Evolutionary conservation across 441 rosid species (phyloP).

Genomic region (Gossypium gossypioides): DNA sequence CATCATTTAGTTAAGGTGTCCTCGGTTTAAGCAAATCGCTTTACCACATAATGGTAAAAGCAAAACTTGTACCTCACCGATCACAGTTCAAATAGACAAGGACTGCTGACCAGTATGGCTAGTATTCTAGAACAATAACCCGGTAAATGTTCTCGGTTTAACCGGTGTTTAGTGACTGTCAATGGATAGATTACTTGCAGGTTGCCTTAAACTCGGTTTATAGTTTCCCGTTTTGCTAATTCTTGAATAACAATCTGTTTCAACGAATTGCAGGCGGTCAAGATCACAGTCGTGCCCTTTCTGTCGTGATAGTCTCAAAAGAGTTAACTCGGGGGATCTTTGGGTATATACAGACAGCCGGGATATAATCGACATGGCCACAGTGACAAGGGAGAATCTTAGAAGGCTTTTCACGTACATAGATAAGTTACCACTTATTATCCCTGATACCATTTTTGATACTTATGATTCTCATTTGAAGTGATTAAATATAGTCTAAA

Average conservation of each 20-base stretch:
- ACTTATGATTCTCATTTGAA: slow-evolving; percentile 44
- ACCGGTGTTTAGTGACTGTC: too few species aligned
- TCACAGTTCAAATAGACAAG: not conserved
- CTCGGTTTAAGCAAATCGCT: not conserved
- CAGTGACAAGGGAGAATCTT: slow-evolving; percentile 46
- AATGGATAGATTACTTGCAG: too few species aligned
- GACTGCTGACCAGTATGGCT: not conserved
- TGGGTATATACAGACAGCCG: slow-evolving; percentile 44
- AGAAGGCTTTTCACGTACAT: slow-evolving; percentile 45
- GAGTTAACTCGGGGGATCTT: slow-evolving; percentile 56
- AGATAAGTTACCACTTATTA: slow-evolving; percentile 47
- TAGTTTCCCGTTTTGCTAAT: not conserved
- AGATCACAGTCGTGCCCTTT: slow-evolving; percentile 63
- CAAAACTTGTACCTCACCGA: not conserved
- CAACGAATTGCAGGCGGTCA: slow-evolving; percentile 35
- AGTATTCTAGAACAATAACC: not conserved
- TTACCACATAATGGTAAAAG: not conserved
- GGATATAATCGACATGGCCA: slow-evolving; percentile 42
- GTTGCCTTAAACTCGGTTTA: not conserved
- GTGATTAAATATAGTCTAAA: slow-evolving; percentile 19
- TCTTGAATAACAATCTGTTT: not conserved
- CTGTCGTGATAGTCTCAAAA: slow-evolving; percentile 52
- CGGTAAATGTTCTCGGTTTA: not conserved
- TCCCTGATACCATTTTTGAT: slow-evolving; percentile 44
- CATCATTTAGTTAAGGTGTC: not conserved